Percentiles rank a stretch among this genome's conserved stretches.
Conservation (phyloP, 164 flowering plant genomes). For the Sedum album region DNA sequence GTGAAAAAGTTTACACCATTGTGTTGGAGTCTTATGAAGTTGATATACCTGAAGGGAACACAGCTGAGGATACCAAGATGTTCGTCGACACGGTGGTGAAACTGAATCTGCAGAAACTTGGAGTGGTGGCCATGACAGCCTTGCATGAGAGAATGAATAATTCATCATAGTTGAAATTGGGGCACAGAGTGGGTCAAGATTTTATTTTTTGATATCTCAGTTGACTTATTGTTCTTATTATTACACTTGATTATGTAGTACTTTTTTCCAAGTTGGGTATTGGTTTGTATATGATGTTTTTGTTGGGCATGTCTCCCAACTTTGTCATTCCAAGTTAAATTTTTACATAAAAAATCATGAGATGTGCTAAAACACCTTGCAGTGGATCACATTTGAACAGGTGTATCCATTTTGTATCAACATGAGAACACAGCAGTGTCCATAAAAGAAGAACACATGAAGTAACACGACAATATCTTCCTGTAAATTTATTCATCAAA, state of each 20-base stretch:
- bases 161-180: not conserved
- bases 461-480: not conserved
- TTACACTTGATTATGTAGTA: too few species aligned
- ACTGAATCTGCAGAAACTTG: slow-evolving; percentile 32
- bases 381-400: too few species aligned
- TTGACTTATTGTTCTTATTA: not conserved
- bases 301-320: not conserved
- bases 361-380: too few species aligned
- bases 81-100: slow-evolving; percentile 36
- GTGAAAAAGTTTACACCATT: slow-evolving; percentile 15
- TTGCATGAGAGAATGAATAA: not conserved
- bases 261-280: too few species aligned
- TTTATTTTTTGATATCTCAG: not conserved
- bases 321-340: not conserved
- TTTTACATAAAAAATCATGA: too few species aligned
- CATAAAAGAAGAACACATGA: too few species aligned
- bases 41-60: slow-evolving; percentile 34
- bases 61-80: slow-evolving; percentile 34
- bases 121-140: slow-evolving; percentile 17
- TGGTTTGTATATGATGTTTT: too few species aligned
- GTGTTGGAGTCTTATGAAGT: slow-evolving; percentile 41
- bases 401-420: too few species aligned
- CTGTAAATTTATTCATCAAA: not conserved
- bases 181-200: not conserved
- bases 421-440: too few species aligned